Evolutionary conservation across 164 flowering plant genomes (phyloP), one percentile per base, ranked within the genome.

Genomic region (Protea cynaroides): DNA sequence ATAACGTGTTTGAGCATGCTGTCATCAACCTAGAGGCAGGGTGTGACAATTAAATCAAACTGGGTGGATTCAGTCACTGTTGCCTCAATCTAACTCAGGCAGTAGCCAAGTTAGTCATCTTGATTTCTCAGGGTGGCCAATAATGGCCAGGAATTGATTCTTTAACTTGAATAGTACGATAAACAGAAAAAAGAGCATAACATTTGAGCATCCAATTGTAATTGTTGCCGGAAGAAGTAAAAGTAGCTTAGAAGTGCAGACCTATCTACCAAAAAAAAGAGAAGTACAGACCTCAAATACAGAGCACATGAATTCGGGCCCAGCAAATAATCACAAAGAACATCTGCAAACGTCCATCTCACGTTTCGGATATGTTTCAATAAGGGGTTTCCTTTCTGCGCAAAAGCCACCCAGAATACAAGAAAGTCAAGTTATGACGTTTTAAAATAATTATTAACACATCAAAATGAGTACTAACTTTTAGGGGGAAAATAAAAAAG

Each of bases 331-430:
- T 94, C 97, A 68, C 87, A 83, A 66, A 85, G 76, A 49, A 89
- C 58, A 71, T 89, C 97, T 7, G 96, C 87, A 81, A 89, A 94
- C 70, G 67, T 66, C 97, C 99, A 94, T 63, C 80, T 84, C 65
- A 91, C 97, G 72, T 89, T 91, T 71, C 99, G 82, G 56, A 94
- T 88, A 73, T 91, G 90, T 72, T 89, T 94, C 40, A 94, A 90
- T 72, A 94, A 64, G 7, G 99, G 99, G 69, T 94, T 94, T 58
- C 98, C 98, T 67, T 91, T 89, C 98, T 94, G 88, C 81, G 79
- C n/a, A 71, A 43, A 62, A 44, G 40, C 55, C 51, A 21, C 19
- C 23, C 25, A 46, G 36, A 52, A 34, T 15, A 40, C 56, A 53
- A 10, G 47, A 15, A 56, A 56, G 25, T 38, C 25, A 22, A 9